A percentile compares a stretch with the other conserved stretches of the same genome.
Evolutionary conservation across 176 grass and related monocot species (phyloP).

Genomic region (Oropetium thomaeum): DNA sequence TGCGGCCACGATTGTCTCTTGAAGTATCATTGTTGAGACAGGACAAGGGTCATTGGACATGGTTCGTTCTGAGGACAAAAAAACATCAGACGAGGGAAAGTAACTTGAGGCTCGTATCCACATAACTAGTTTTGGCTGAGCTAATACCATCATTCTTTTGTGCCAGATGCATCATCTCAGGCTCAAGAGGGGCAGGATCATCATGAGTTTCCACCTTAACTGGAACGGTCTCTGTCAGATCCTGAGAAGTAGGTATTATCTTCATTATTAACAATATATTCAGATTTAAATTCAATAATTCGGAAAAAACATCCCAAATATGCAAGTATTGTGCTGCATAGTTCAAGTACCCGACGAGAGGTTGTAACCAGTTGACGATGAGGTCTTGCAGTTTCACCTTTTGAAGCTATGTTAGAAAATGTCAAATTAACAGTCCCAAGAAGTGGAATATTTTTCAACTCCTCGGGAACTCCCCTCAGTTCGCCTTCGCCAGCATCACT

Average conservation of each 20-base stretch:
- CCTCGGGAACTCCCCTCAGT: background rate
- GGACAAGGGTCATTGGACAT: background rate
- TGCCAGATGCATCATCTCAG: background rate
- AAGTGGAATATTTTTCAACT: background rate
- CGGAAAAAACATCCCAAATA: background rate
- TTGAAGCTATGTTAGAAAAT: background rate
- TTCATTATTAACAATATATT: background rate
- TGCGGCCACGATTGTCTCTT: constrained; percentile 15
- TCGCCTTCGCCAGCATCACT: background rate
- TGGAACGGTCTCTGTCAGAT: background rate
- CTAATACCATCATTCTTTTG: background rate
- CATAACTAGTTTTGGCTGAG: background rate
- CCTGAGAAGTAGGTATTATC: background rate
- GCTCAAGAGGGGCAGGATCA: background rate
- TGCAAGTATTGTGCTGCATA: background rate
- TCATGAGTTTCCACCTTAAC: constrained; percentile 17
- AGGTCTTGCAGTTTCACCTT: background rate
- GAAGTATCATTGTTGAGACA: constrained; percentile 30
- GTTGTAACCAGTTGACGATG: background rate
- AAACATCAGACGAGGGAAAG: background rate
- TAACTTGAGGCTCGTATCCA: background rate
- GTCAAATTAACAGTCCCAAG: constrained; percentile 30
- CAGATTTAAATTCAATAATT: background rate
- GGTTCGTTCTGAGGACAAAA: background rate
- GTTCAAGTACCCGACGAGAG: constrained; percentile 4